phyloP scores from a whole-genome alignment of 208 protist genomes.

The Blastocrithidia nonstop region DNA sequence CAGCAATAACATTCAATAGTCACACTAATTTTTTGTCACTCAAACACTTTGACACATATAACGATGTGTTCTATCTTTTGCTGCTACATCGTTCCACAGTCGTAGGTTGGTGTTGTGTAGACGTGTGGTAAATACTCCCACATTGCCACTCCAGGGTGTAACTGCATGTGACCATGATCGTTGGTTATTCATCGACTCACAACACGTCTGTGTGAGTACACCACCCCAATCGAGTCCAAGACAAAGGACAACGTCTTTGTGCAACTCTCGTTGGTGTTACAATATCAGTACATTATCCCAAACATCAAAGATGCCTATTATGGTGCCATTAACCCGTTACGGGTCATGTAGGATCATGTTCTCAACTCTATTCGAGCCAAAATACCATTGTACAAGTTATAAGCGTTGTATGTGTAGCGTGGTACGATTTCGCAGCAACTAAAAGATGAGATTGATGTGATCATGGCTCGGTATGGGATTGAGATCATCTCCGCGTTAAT shows the following conservation, averaged over 20 bases:
- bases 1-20: no score
- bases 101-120: slow-evolving; percentile 39
- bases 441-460: slow-evolving; percentile 36
- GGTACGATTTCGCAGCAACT: slow-evolving; percentile 62
- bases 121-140: slow-evolving; percentile 37
- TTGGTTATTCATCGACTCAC: slow-evolving; percentile 14
- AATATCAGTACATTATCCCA: slow-evolving; percentile 29
- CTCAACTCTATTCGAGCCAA: slow-evolving; percentile 50
- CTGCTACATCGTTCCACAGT: slow-evolving; percentile 32
- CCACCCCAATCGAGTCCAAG: slow-evolving; percentile 35
- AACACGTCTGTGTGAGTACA: slow-evolving; percentile 25
- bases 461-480: slow-evolving; percentile 49
- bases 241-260: slow-evolving; percentile 85
- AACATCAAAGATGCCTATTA: slow-evolving; percentile 29
- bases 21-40: no score
- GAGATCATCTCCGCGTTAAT: slow-evolving; percentile 58
- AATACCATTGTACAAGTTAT: slow-evolving; percentile 62
- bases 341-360: slow-evolving; percentile 42
- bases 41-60: no score
- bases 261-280: slow-evolving; percentile 23
- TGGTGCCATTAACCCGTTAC: slow-evolving; percentile 15
- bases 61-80: no score
- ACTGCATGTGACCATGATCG: slow-evolving; percentile 36
- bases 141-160: slow-evolving; percentile 29
- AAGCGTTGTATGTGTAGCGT: slow-evolving; percentile 59